Evolutionary conservation across 164 flowering plant genomes (phyloP).

Genomic region (Aristolochia contorta): DNA sequence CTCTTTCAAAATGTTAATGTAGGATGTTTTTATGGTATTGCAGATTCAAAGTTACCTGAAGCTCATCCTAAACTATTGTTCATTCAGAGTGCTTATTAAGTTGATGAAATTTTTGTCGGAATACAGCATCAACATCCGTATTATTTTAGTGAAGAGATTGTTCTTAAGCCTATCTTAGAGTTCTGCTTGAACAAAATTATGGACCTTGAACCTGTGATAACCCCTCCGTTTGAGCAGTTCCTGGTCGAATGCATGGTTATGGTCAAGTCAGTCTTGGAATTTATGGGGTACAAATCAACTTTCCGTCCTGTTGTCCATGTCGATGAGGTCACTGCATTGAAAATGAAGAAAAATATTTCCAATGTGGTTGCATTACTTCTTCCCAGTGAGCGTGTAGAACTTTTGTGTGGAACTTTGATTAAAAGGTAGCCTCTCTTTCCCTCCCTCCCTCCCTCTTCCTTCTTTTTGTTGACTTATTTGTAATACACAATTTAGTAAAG

Average conservation of each 20-base stretch:
- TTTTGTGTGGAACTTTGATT: slow-evolving; percentile 67
- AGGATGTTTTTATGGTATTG: slow-evolving; percentile 7
- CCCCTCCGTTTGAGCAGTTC: slow-evolving; percentile 61
- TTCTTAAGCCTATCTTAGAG: slow-evolving; percentile 61
- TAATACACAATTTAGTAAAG: neutral
- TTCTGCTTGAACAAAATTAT: slow-evolving; percentile 73
- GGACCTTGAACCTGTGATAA: slow-evolving; percentile 52
- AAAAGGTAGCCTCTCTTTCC: slow-evolving; percentile 45
- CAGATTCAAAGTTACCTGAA: slow-evolving; percentile 71
- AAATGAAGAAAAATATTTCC: slow-evolving; percentile 61
- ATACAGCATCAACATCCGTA: slow-evolving; percentile 81
- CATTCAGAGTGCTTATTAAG: slow-evolving; percentile 50
- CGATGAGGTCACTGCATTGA: slow-evolving; percentile 48
- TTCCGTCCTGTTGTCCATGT: slow-evolving; percentile 76
- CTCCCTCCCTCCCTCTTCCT: too few relatives aligned
- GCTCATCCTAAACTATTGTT: slow-evolving; percentile 53
- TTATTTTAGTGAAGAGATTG: slow-evolving; percentile 79
- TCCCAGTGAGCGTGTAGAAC: slow-evolving; percentile 67
- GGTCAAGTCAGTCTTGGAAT: slow-evolving; percentile 73
- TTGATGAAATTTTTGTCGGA: slow-evolving; percentile 68
- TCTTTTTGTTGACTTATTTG: neutral
- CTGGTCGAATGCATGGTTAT: slow-evolving; percentile 86
- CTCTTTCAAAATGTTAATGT: neutral
- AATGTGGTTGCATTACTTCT: slow-evolving; percentile 56
- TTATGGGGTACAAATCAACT: slow-evolving; percentile 85